phyloP scores from a whole-genome alignment of 2,329 filamentous ascomycete species.

The Ophiocordyceps unilateralis region DNA sequence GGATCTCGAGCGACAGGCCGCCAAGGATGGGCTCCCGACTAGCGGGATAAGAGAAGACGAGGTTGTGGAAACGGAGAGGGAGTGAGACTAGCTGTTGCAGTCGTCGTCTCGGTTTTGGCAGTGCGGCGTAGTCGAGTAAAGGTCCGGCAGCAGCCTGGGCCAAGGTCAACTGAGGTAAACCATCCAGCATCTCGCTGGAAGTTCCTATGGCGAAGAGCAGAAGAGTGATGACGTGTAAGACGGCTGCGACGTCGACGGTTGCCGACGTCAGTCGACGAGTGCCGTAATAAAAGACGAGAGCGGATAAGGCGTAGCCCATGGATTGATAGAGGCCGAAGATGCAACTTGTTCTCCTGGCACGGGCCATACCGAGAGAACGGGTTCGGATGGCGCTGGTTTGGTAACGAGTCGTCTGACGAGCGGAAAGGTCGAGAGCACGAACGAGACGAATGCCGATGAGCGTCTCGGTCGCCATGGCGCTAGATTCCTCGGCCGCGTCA shows the following conservation, averaged over 20 bases:
- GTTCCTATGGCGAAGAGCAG: conserved; percentile 71
- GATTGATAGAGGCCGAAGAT: conserved; percentile 68
- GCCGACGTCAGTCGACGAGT: conserved; percentile 40
- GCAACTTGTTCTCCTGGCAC: conserved; percentile 49
- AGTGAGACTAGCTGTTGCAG: conserved; percentile 19
- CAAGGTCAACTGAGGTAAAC: conserved; percentile 65
- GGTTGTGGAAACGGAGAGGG: conserved; percentile 29
- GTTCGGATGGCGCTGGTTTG: conserved; percentile 17
- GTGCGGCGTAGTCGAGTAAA: conserved; percentile 50
- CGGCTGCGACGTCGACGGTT: conserved; percentile 31
- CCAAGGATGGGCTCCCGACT: conserved; percentile 37
- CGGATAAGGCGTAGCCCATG: conserved; percentile 52
- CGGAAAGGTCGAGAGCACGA: conserved; percentile 42
- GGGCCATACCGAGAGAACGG: conserved; percentile 43
- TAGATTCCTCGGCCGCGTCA: conserved; percentile 39
- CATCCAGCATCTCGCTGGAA: conserved; percentile 49
- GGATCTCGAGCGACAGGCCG: conserved; percentile 48
- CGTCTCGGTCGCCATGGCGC: conserved; percentile 47
- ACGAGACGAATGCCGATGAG: conserved; percentile 69
- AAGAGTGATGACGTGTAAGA: conserved; percentile 64
- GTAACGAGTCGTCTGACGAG: background rate
- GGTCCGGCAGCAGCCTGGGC: conserved; percentile 56
- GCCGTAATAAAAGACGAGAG: conserved; percentile 74
- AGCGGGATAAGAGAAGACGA: conserved; percentile 57
- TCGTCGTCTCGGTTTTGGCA: conserved; percentile 36